Conservation (phyloP, 805 yeast genomes). For the Candida oleophila region DNA sequence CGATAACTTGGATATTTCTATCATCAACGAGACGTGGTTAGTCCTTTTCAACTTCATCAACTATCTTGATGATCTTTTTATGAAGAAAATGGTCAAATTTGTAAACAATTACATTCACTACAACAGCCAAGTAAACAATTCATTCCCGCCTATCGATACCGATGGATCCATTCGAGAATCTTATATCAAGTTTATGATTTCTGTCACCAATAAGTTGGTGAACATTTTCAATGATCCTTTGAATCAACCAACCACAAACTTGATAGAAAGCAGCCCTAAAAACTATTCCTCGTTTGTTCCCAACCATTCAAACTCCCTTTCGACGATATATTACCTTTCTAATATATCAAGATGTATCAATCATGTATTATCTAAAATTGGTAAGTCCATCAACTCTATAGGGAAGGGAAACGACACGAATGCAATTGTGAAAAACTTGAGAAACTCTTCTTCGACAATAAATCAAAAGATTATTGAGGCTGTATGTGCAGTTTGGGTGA, state of each 20-base stretch:
- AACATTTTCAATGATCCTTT: conserved; percentile 26
- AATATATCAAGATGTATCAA: conserved; percentile 27
- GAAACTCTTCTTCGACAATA: conserved; percentile 29
- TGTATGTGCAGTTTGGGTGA: conserved; percentile 43
- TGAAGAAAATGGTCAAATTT: conserved; percentile 29
- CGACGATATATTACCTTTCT: conserved; percentile 35
- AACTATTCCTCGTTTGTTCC: conserved; percentile 39
- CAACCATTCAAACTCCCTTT: conserved; percentile 38
- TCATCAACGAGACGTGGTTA: conserved; percentile 44
- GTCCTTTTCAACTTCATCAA: conserved; percentile 35
- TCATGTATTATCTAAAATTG: conserved; percentile 28
- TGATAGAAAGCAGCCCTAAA: conserved; percentile 34
- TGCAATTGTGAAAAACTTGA: conserved; percentile 31
- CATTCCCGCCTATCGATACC: conserved; percentile 20
- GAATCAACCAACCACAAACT: conserved; percentile 22
- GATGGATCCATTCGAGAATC: conserved; percentile 25
- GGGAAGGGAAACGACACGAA: conserved; percentile 39
- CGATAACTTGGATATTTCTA: conserved; percentile 41
- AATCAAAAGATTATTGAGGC: conserved; percentile 43
- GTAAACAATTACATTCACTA: conserved; percentile 39
- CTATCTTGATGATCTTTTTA: conserved; percentile 31
- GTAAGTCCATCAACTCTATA: conserved; percentile 27
- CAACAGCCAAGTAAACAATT: conserved; percentile 14
- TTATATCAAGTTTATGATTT: conserved; percentile 25
- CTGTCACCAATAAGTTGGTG: conserved; percentile 24